Conservation (phyloP, 2,329 filamentous ascomycete species). For the Xylaria sp. region DNA sequence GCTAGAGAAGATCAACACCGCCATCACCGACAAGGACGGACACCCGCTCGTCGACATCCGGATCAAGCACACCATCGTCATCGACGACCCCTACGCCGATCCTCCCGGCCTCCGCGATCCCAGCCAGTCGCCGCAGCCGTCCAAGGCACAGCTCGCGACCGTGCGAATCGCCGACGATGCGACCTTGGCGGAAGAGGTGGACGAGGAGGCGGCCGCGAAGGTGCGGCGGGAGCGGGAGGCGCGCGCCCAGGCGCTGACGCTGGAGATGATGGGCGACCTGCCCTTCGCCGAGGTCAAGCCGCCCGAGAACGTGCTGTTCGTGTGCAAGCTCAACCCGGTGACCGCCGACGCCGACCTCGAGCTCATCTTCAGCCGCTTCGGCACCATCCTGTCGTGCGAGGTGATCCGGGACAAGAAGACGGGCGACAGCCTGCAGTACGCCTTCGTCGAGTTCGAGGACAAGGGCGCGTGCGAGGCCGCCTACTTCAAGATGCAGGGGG, state of each 20-base stretch:
- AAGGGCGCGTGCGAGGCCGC: slow-evolving; percentile 92
- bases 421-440: slow-evolving; percentile 93
- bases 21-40: slow-evolving; percentile 84
- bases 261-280: slow-evolving; percentile 97
- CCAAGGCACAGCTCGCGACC: slow-evolving; percentile 83
- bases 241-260: slow-evolving; percentile 86
- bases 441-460: slow-evolving; percentile 95
- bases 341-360: slow-evolving; percentile 93
- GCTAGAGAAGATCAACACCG: slow-evolving; percentile 88
- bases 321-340: slow-evolving; percentile 97
- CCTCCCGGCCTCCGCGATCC: slow-evolving; percentile 76
- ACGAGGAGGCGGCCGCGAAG: slow-evolving; percentile 80
- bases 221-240: slow-evolving; percentile 86
- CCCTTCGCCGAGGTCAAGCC: slow-evolving; percentile 97
- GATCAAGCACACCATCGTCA: slow-evolving; percentile 86
- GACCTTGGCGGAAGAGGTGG: slow-evolving; percentile 68
- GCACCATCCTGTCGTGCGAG: slow-evolving; percentile 92
- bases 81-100: slow-evolving; percentile 92
- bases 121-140: slow-evolving; percentile 77
- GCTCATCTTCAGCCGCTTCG: slow-evolving; percentile 95
- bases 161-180: slow-evolving; percentile 91
- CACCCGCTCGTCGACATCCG: slow-evolving; percentile 92
- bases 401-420: slow-evolving; percentile 94
- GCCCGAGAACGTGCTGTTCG: slow-evolving; percentile 95
- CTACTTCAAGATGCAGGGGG: slow-evolving; percentile 98